A percentile compares a stretch with the other conserved stretches of the same genome.
phyloP scores from a whole-genome alignment of 352 stramenopile genomes.

The Globisporangium polare region DNA sequence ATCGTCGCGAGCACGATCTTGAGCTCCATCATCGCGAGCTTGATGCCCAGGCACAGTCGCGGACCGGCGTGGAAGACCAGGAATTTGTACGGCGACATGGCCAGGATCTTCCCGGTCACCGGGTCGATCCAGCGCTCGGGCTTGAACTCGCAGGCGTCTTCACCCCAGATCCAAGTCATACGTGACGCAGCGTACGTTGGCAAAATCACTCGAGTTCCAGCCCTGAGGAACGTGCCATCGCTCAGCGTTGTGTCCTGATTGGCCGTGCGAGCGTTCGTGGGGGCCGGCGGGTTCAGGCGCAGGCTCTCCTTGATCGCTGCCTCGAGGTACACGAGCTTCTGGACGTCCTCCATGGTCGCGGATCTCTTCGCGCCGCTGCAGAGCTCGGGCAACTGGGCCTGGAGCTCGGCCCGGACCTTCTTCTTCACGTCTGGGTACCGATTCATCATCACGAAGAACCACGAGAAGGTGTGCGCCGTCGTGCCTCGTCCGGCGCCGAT shows the following conservation, averaged over 20 bases:
- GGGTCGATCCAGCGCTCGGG: conserved; percentile 66
- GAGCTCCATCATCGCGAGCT: conserved; percentile 57
- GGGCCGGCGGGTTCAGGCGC: conserved; percentile 54
- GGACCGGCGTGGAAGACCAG: conserved; percentile 60
- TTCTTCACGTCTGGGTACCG: conserved; percentile 38
- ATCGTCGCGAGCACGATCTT: conserved; percentile 47
- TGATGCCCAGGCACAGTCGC: conserved; percentile 57
- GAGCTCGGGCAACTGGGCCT: conserved; percentile 31
- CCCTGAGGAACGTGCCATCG: conserved; percentile 57
- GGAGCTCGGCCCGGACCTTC: conserved; percentile 52
- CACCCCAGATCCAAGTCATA: conserved; percentile 50
- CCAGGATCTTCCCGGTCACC: conserved; percentile 24
- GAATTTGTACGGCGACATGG: conserved; percentile 63
- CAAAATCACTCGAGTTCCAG: conserved; percentile 48
- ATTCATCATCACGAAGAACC: conserved; percentile 76
- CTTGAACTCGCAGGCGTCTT: conserved; percentile 57
- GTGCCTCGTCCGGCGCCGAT: conserved; percentile 73
- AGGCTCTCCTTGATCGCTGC: conserved; percentile 55
- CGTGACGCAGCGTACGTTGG: conserved; percentile 55
- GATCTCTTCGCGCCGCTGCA: conserved; percentile 15
- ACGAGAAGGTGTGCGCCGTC: conserved; percentile 52
- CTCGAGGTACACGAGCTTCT: conserved; percentile 44
- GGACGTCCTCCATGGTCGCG: conserved; percentile 40
- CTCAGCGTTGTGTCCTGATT: conserved; percentile 45
- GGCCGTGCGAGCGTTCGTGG: conserved; percentile 44